These are phyloP conservation scores for Boletus rubropictus DNA, from an alignment of 768 basidiomycete species.

Conservation along the genomic window DNA sequence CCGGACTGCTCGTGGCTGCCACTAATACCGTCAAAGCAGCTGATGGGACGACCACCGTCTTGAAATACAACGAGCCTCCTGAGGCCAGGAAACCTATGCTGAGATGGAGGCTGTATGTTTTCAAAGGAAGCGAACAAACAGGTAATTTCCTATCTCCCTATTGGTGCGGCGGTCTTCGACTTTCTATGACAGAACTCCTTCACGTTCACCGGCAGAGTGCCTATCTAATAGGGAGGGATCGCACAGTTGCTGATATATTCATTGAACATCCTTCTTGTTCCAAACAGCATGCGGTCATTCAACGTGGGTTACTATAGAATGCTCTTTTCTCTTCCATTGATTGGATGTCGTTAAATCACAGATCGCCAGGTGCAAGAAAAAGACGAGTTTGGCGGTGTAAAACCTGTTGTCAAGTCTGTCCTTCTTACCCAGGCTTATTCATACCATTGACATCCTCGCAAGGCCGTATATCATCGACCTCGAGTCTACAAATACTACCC, in stretches of 20 bases:
- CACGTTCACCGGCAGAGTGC: constrained; percentile 93
- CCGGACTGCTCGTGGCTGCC: constrained; percentile 90
- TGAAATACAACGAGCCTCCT: constrained; percentile 98
- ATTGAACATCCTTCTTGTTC: constrained; percentile 96
- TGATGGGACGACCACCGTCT: constrained; percentile 73
- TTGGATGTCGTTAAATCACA: constrained; percentile 24
- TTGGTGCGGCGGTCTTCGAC: background rate
- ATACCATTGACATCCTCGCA: constrained; percentile 4
- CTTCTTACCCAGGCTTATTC: background rate
- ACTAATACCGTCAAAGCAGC: constrained; percentile 82
- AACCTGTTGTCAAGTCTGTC: constrained; percentile 78
- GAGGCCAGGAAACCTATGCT: constrained; percentile 89
- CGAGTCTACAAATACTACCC: constrained; percentile 95
- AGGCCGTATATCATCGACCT: constrained; percentile 98
- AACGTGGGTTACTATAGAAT: constrained; percentile 50
- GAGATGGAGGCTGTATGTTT: constrained; percentile 95
- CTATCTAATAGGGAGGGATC: constrained; percentile 89
- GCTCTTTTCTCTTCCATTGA: constrained; percentile 2
- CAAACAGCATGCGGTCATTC: constrained; percentile 96
- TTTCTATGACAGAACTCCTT: constrained; percentile 57
- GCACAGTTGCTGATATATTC: constrained; percentile 77
- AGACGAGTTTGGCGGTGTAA: constrained; percentile 79
- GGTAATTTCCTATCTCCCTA: constrained; percentile 48
- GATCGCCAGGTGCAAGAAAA: constrained; percentile 82
- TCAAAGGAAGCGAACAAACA: constrained; percentile 89